Evolutionary conservation across 1,284 basidiomycete species (phyloP), one percentile per base, ranked within the genome.

Genomic region (Ceratobasidium sp.): DNA sequence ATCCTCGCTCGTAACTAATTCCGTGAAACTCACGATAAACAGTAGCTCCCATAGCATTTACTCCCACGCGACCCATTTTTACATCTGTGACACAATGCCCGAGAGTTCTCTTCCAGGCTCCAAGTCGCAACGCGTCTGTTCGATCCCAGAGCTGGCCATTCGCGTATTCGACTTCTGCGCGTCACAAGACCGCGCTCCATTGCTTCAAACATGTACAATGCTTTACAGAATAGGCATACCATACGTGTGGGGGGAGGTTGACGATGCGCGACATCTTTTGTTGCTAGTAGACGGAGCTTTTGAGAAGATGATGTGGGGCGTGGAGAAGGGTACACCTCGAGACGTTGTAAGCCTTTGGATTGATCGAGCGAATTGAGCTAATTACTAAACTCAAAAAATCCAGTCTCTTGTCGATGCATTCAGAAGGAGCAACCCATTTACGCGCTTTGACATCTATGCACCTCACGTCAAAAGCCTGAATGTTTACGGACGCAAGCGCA

Each of bases 401-500:
- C n/a, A n/a, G n/a, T n/a, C n/a, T n/a, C n/a, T n/a, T n/a, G n/a
- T n/a, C n/a, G n/a, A n/a, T n/a, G n/a, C n/a, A n/a, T n/a, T n/a
- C n/a, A n/a, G n/a, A n/a, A n/a, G n/a, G n/a, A 28, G 28, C 3
- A 17, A 59, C 28, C 23, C 57, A 28, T 59, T 59, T 59, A 6
- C 12, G 3, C 48, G 67, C 4, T 69, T 69, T 56, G 67, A 69
- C 52, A 3, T 69, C 10, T 69, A 69, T 52, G 67, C 67, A 13
- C 52, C 67, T 2, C 42, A 38, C 38, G 67, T 69, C 15, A 6
- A 33, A n/a, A 28, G 50, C 5, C 33, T 69, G 9, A 33, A 38
- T 40, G 20, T 69, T 3, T 69, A 38, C 33, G 67, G 50, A 12
- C 26, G 5, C 10, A 4, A 9, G 5, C 15, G 17, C 28, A 7